Percentiles rank a stretch among this genome's conserved stretches.
Conservation (phyloP, 352 stramenopile genomes). For the Phytophthora kernoviae region DNA sequence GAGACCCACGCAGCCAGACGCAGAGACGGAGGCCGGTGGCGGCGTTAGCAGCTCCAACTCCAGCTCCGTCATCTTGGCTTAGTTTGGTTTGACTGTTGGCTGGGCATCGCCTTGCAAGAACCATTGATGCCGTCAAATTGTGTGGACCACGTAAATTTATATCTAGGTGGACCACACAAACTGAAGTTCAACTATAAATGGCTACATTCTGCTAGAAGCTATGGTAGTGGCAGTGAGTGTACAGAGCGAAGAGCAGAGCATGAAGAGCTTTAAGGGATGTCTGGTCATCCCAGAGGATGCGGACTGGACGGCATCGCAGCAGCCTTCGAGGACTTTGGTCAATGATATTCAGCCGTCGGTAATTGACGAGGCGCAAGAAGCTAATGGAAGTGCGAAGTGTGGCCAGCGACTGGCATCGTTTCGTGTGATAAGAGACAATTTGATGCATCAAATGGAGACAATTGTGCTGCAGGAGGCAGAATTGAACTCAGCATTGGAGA, state of each 20-base stretch:
- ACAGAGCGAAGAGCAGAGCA: background rate
- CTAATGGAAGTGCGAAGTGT: slow-evolving; percentile 14
- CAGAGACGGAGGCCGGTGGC: slow-evolving; percentile 1
- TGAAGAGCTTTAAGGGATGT: slow-evolving; percentile 48
- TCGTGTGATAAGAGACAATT: slow-evolving; percentile 51
- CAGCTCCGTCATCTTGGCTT: background rate
- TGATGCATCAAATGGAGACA: slow-evolving; percentile 67
- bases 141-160: background rate
- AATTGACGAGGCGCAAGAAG: background rate
- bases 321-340: slow-evolving; percentile 22
- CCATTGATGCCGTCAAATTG: background rate
- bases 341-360: background rate
- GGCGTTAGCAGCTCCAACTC: slow-evolving; percentile 44
- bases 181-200: slow-evolving; percentile 3
- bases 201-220: background rate
- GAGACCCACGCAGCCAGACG: slow-evolving; percentile 1
- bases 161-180: background rate
- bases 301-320: slow-evolving; percentile 33
- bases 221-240: no score
- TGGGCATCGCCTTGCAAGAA: background rate
- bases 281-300: slow-evolving; percentile 54
- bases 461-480: slow-evolving; percentile 70
- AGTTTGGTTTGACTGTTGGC: background rate
- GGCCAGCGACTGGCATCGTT: slow-evolving; percentile 43
- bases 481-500: slow-evolving; percentile 57